Conservation (phyloP, 2,329 filamentous ascomycete species). For the Pseudogymnoascus sp. region DNA sequence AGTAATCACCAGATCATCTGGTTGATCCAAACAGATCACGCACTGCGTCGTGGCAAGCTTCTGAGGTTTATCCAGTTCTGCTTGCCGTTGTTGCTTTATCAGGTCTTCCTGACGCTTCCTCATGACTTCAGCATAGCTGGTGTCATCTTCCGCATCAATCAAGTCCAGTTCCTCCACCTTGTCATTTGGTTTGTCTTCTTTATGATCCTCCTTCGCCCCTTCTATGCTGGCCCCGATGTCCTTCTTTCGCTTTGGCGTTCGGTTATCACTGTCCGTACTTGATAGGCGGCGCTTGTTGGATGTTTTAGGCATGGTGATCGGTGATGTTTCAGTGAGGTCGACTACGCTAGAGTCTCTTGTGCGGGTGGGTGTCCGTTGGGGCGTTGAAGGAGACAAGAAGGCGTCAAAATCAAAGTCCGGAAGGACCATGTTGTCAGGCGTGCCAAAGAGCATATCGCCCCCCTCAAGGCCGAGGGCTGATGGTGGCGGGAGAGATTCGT, state of each 20-base stretch:
- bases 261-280: slow-evolving; percentile 21
- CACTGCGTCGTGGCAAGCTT: slow-evolving; percentile 51
- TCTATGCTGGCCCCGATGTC: not conserved
- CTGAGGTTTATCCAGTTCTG: slow-evolving; percentile 39
- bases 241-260: slow-evolving; percentile 9
- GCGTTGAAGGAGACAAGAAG: not conserved
- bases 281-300: slow-evolving; percentile 12
- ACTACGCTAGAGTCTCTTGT: slow-evolving; percentile 10
- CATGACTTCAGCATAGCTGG: slow-evolving; percentile 21
- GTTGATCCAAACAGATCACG: slow-evolving; percentile 59
- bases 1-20: slow-evolving; percentile 49
- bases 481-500: not conserved
- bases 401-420: not conserved
- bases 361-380: not conserved
- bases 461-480: not conserved
- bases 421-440: not conserved
- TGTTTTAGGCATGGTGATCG: slow-evolving; percentile 2
- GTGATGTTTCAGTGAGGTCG: slow-evolving; percentile 10
- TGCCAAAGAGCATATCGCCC: not conserved
- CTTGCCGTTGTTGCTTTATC: slow-evolving; percentile 33
- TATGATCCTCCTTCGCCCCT: not conserved
- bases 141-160: slow-evolving; percentile 20
- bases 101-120: slow-evolving; percentile 22
- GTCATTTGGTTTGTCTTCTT: slow-evolving; percentile 12
- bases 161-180: slow-evolving; percentile 23